phyloP scores from a whole-genome alignment of 176 grass and related monocot genomes.

The bread wheat (Triticum aestivum) region IWGSC_CS_RefSeq_v2.1 NC_057804.1:115109507-115110006 shows the following conservation, averaged over 20 bases:
- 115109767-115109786: constrained; percentile 82
- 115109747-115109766: constrained; percentile 85
- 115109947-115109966: background rate
- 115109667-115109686: constrained; percentile 8
- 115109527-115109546: constrained; percentile 16
- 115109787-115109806: constrained; percentile 97
- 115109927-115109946: background rate
- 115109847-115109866: constrained; percentile 1
- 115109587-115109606: background rate
- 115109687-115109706: background rate
- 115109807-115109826: constrained; percentile 97
- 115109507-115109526: background rate
- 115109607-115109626: constrained; percentile 52
- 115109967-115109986: background rate
- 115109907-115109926: background rate
- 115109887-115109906: background rate
- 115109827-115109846: constrained; percentile 48
- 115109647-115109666: constrained; percentile 94
- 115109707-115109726: background rate
- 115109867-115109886: constrained; percentile 1
- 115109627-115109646: constrained; percentile 99
- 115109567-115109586: constrained; percentile 6
- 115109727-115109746: background rate
- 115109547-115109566: background rate
- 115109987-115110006: background rate